phyloP scores from a whole-genome alignment of 1,139 yeast genomes.

The Taiozyma sp. region DNA sequence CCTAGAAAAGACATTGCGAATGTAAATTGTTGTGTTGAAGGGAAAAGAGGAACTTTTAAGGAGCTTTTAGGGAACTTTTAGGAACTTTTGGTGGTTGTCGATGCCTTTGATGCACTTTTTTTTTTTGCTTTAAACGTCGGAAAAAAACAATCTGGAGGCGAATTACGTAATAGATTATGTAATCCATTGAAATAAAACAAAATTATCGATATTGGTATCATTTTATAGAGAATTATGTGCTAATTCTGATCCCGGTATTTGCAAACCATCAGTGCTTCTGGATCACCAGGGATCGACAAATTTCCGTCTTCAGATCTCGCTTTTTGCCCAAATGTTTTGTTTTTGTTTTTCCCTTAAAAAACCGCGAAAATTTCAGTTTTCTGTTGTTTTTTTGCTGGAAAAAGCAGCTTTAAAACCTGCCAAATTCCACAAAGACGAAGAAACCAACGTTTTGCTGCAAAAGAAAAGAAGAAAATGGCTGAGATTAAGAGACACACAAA shows the following conservation, averaged over 20 bases:
- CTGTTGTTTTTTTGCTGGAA: background rate
- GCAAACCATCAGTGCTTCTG: background rate
- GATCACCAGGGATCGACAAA: background rate
- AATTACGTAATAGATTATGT: background rate
- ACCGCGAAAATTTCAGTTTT: background rate
- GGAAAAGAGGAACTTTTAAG: background rate
- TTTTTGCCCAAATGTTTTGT: background rate
- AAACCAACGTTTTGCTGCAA: background rate
- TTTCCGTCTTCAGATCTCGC: background rate
- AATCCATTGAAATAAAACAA: background rate
- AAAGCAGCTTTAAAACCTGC: background rate
- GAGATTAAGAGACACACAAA: constrained; percentile 58
- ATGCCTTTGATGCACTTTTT: background rate
- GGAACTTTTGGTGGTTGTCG: background rate
- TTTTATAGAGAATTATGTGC: background rate
- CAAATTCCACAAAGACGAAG: background rate
- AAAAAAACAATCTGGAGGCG: background rate
- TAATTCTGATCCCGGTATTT: background rate
- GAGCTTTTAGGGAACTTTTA: too few species aligned
- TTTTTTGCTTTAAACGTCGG: background rate
- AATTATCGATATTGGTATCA: background rate
- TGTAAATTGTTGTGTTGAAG: background rate
- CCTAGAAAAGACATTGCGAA: constrained; percentile 70
- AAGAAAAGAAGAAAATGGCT: constrained; percentile 7
- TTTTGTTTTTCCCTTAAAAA: background rate